Base-by-base conservation (phyloP, 1,139 yeast genomes). In the Sugiyamaella castrensis region DNA sequence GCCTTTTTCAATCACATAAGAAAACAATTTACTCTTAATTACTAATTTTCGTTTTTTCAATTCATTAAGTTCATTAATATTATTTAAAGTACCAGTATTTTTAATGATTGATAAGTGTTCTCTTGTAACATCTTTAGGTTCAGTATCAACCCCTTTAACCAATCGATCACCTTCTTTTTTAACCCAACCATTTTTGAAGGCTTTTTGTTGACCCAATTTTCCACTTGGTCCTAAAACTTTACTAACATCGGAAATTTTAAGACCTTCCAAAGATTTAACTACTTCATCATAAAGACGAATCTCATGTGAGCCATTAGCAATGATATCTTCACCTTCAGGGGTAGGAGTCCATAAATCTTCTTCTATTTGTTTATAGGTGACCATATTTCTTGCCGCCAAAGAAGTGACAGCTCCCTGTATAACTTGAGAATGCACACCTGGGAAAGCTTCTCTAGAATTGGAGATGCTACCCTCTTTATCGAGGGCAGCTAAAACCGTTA, bases 181-280 rank as follows among this genome's bases (percentile, higher is more conserved):
- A 62, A 92, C 82, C 99, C 99, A 92, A 44, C 95, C 95, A 69
- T 91, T 91, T 71, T 89, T 92, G 78, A 92, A 92, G n/a, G 98
- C 98, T 64, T 91, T 84, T 61, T 95, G 96, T 72, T 92, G 98
- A 53, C 98, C 99, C 56, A 91, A 78, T 61, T 84, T 83, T 52
- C 97, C 98, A 55, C 81, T 79, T 44, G 82, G 72, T 45, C 98
- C 97, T 69, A 91, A 75, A 56, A 84, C 80, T 52, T 81, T 68
- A 58, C 81, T 80, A 51, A 92, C 95, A 52, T 92, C 97, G 24
- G 85, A 68, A 58, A 92, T 83, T 64, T 87, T 86, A 63, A 92
- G 76, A 38, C 94, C 89, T 53, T 85, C 95, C 52, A 89, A 69
- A 36, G 85, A 75, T 61, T 82, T 78, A 54, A 85, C 74, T 42